A percentile compares a stretch with the other conserved stretches of the same genome.
Evolutionary conservation across 73 alveolate species (phyloP).

Genomic region (Uronychia setigera): DNA sequence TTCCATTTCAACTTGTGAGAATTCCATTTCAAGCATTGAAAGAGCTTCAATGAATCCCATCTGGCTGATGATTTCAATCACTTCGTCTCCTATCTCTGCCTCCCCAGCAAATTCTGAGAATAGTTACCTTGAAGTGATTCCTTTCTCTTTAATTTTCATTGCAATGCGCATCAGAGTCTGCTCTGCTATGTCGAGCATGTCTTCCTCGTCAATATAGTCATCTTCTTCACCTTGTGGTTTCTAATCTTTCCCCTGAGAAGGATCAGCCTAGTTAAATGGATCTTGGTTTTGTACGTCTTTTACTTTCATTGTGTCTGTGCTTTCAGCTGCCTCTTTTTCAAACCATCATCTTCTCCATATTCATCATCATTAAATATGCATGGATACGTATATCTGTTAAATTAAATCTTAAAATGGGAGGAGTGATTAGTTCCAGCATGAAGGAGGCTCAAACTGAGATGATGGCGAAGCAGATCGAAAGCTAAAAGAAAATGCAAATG

Average conservation of each 20-base stretch:
- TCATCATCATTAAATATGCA: no score
- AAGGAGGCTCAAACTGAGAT: no score
- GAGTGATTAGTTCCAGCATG: no score
- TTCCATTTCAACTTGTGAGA: neutral
- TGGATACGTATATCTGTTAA: no score
- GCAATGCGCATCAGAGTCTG: constrained; percentile 27
- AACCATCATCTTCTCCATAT: neutral
- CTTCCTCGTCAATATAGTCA: constrained; percentile 50
- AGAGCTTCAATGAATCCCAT: constrained; percentile 53
- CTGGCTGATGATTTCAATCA: constrained; percentile 39
- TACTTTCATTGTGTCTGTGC: neutral
- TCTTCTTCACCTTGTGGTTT: constrained; percentile 29
- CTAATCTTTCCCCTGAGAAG: neutral
- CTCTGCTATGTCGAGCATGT: constrained; percentile 57
- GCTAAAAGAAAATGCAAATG: no score
- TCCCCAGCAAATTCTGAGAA: constrained; percentile 6
- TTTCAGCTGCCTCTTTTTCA: neutral
- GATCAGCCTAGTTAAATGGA: neutral
- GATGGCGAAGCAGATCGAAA: no score
- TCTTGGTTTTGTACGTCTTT: neutral
- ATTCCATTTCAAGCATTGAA: constrained; percentile 13
- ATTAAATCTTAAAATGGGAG: no score
- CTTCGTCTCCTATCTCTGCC: constrained; percentile 33
- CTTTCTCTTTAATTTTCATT: constrained; percentile 1
- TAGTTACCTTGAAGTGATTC: constrained; percentile 20